Evolutionary conservation across 2,329 filamentous ascomycete species (phyloP).

Genomic region (Sporothrix brunneoviolacea): DNA sequence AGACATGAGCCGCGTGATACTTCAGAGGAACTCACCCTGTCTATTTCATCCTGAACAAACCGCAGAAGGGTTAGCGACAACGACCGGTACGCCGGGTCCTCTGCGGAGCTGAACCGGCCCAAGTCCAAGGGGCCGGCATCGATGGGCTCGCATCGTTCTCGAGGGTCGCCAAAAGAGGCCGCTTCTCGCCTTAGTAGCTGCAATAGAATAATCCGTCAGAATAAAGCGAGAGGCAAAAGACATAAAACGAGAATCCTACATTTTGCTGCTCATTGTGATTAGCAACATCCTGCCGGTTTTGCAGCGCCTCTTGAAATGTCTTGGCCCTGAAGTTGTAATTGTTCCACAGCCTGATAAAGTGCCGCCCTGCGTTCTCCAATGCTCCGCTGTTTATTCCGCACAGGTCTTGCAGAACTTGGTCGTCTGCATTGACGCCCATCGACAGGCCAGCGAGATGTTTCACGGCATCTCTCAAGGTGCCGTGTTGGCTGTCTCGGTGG

Average conservation of each 20-base stretch:
- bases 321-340: slow-evolving; percentile 29
- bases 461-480: slow-evolving; percentile 23
- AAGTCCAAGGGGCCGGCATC: slow-evolving; percentile 34
- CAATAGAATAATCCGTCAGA: too few relatives aligned
- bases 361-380: slow-evolving; percentile 21
- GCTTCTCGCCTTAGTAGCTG: slow-evolving; percentile 22
- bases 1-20: too few relatives aligned
- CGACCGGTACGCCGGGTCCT: slow-evolving; percentile 24
- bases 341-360: slow-evolving; percentile 26
- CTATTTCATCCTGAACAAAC: slow-evolving; percentile 21
- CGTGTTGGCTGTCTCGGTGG: slow-evolving; percentile 25
- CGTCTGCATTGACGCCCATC: slow-evolving; percentile 19
- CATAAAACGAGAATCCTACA: slow-evolving; percentile 2
- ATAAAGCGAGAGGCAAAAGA: too few relatives aligned
- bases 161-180: slow-evolving; percentile 25
- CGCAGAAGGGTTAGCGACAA: slow-evolving; percentile 19
- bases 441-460: slow-evolving; percentile 24
- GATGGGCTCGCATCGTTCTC: slow-evolving; percentile 28
- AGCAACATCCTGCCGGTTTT: slow-evolving; percentile 5
- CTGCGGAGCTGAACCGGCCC: slow-evolving; percentile 30
- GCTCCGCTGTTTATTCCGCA: slow-evolving; percentile 20
- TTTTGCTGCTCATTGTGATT: slow-evolving; percentile 11
- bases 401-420: slow-evolving; percentile 23
- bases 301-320: slow-evolving; percentile 24
- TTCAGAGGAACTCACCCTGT: slow-evolving; percentile 21